A percentile compares a stretch with the other conserved stretches of the same genome.
Conservation (phyloP, 2,329 filamentous ascomycete genomes). For the Cladorrhinum sp. region DNA sequence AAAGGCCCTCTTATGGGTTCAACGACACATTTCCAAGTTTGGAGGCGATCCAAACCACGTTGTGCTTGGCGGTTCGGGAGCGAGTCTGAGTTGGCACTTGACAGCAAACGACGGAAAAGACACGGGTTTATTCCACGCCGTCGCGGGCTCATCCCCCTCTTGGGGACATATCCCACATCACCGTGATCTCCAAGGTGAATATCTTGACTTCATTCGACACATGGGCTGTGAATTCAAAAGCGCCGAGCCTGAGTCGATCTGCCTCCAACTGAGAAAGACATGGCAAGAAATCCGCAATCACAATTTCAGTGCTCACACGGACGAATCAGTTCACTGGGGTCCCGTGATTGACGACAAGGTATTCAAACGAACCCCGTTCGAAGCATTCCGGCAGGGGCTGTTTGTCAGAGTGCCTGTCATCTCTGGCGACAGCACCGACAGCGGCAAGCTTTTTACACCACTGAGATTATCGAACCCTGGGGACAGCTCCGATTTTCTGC, state of each 20-base stretch:
- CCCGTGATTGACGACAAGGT: constrained; percentile 55
- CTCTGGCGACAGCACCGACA: constrained; percentile 59
- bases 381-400: constrained; percentile 44
- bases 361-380: constrained; percentile 49
- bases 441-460: constrained; percentile 59
- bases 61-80: constrained; percentile 65
- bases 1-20: constrained; percentile 67
- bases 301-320: constrained; percentile 39
- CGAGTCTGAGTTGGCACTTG: constrained; percentile 62
- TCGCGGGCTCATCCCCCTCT: constrained; percentile 49
- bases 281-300: constrained; percentile 40
- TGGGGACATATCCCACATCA: constrained; percentile 48
- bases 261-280: constrained; percentile 42
- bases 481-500: constrained; percentile 31
- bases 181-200: constrained; percentile 50
- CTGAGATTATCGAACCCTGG: constrained; percentile 49
- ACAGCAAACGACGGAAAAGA: constrained; percentile 51
- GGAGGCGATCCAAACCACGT: constrained; percentile 44
- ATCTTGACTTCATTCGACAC: constrained; percentile 45
- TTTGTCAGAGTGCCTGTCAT: constrained; percentile 55
- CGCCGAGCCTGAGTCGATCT: constrained; percentile 37
- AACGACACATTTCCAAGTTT: constrained; percentile 62
- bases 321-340: constrained; percentile 47
- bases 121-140: constrained; percentile 49
- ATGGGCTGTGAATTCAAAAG: constrained; percentile 38